Base-by-base conservation (phyloP, 2,329 filamentous ascomycete species). In the Exophiala mesophila region DNA sequence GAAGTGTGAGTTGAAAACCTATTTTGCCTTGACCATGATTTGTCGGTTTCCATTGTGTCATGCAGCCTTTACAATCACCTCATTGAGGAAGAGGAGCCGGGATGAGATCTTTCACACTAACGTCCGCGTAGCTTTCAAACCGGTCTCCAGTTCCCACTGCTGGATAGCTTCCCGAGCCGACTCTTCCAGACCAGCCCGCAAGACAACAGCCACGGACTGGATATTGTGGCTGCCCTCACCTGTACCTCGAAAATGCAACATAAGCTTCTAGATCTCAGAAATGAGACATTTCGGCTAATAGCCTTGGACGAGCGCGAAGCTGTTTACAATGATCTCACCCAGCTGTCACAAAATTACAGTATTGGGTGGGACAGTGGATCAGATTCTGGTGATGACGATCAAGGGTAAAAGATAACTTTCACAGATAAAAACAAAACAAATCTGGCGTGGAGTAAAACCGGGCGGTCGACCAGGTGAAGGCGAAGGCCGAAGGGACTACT, bases 271-370 rank as follows among this genome's bases (percentile, higher is more conserved):
- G 63, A 66, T 2, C 65, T 94, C 19, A 79, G 85, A 53, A 67
- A 73, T 16, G 71, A 83, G 9, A 80, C 84, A 9, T 67, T 76
- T 12, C 73, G 78, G 47, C 69, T 77, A 8, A 71, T 89, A 12
- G 71, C 73, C 0, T 56, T 90, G 3, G 87, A 94, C 46, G 89
- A 97, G 58, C 76, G 90, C 30, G 92, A 98, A 64, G 72, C 73
- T 2, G 70, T 97, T n/a, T 78, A 80, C 33, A 92, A 94, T 58
- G 81, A 84, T 9, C 70, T 98, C 28, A 80, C 84, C 17, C 83
- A 85, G 46, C 81, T 97, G 56, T 83, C 84, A 1, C 89, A 95
- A 58, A 85, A 85, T 46, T 97, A 96, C 61, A 81, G 87, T 19
- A 44, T 45, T 44, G 53, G 53, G 7, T 59, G 57, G 56, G 47